Base-by-base conservation (phyloP, 768 basidiomycete genomes). In the Tremella fuciformis region DNA sequence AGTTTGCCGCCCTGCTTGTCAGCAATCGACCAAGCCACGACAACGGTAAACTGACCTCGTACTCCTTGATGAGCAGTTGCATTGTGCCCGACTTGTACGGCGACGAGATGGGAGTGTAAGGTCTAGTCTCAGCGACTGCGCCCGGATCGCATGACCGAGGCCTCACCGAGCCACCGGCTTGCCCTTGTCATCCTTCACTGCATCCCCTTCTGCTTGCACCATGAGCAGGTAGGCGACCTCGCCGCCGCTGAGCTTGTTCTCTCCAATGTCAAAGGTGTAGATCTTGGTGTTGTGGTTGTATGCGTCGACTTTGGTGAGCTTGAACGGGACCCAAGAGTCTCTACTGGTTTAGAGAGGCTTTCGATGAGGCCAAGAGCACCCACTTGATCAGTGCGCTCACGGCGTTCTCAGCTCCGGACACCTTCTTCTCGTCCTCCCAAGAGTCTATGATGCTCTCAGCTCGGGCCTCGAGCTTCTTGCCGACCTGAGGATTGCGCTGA, bases 211-310 rank as follows among this genome's bases (percentile, higher is more conserved):
- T 15, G 90, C 81, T 78, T 85, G 87, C 66, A 92, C 84, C 54
- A 90, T 72, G 15, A 98, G 46, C 15, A 69, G 70, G 29, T 64
- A 66, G 44, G 76, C 74, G n/a, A 71, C 67, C 41, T 70, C 53
- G 9, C 70, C 71, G 21, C 74, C 75, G 9, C 66, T 57, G 15
- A 60, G 58, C 48, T 71, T 69, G 26, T 73, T 53, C 24, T 63
- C 62, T 44, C 88, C 84, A 18, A 94, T 81, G 65, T 85, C 86
- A 72, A 94, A 91, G 48, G 85, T 79, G 74, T 88, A 91, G 65
- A 83, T 84, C 29, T 89, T 81, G 13, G 91, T 88, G 79, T 98
- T 96, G 83, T 97, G 88, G 83, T 96, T 98, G 82, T 94, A 96
- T 0, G 86, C 86, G 59, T 85, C 75, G 21, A 79, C 75, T 70